Conservation (phyloP, 2,329 filamentous ascomycete genomes). For the Cytospora piceae region DNA sequence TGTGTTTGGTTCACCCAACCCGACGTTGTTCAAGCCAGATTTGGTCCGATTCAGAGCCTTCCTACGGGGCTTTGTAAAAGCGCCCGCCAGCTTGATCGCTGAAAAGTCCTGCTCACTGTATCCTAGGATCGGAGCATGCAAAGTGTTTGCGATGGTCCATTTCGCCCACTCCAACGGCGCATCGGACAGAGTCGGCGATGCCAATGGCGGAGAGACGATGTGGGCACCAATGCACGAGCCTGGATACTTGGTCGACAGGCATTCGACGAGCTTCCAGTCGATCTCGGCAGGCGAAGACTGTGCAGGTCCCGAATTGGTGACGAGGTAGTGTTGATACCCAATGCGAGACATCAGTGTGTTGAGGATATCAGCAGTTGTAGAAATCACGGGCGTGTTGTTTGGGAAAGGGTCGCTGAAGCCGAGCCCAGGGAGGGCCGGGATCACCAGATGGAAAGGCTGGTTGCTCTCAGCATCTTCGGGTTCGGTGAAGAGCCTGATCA, state of each 20-base stretch:
- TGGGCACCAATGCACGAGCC: constrained; percentile 62
- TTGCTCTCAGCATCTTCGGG: constrained; percentile 49
- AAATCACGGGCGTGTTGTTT: constrained; percentile 52
- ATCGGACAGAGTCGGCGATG: constrained; percentile 49
- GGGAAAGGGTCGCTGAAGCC: constrained; percentile 68
- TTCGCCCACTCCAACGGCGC: constrained; percentile 56
- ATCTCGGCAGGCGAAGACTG: constrained; percentile 50
- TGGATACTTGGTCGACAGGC: constrained; percentile 52
- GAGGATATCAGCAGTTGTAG: constrained; percentile 58
- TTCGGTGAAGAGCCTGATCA: constrained; percentile 58
- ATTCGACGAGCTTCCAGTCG: constrained; percentile 54
- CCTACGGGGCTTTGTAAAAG: constrained; percentile 29
- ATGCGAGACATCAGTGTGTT: constrained; percentile 63
- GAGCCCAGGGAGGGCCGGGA: constrained; percentile 67
- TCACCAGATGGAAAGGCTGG: constrained; percentile 68
- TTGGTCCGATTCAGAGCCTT: constrained; percentile 32
- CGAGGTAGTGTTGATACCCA: constrained; percentile 62
- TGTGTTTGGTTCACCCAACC: constrained; percentile 54
- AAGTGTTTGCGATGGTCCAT: constrained; percentile 56
- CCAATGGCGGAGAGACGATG: constrained; percentile 61
- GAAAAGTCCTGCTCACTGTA: constrained; percentile 58
- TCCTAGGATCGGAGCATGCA: constrained; percentile 56
- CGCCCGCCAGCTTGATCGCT: constrained; percentile 40
- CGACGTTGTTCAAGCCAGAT: constrained; percentile 39
- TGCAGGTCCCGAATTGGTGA: constrained; percentile 56